Percentiles rank a stretch among this genome's conserved stretches.
Conservation (phyloP, 1,284 basidiomycete genomes). For the Irpex rosettiformis region DNA sequence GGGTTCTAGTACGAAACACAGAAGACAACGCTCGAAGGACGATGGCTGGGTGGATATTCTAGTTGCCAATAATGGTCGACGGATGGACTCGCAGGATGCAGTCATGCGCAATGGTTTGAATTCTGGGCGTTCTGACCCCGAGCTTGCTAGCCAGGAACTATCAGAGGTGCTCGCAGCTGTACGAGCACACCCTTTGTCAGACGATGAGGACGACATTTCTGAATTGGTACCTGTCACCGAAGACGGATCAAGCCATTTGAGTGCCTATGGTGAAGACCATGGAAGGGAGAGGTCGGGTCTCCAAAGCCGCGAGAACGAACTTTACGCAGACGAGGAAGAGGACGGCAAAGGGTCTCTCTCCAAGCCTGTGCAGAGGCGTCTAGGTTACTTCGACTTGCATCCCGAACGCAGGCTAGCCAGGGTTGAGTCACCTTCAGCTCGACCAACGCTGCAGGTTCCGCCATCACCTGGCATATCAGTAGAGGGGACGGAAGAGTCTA, state of each 20-base stretch:
- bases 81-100: slow-evolving; percentile 60
- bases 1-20: slow-evolving; percentile 37
- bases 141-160: slow-evolving; percentile 67
- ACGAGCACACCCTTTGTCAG: slow-evolving; percentile 48
- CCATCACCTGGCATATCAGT: slow-evolving; percentile 25
- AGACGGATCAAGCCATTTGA: slow-evolving; percentile 9
- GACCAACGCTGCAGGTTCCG: not conserved
- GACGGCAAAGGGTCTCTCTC: slow-evolving; percentile 29
- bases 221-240: slow-evolving; percentile 33
- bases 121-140: slow-evolving; percentile 55
- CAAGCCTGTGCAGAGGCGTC: slow-evolving; percentile 25
- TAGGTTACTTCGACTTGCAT: slow-evolving; percentile 73
- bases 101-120: slow-evolving; percentile 35
- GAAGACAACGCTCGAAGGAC: slow-evolving; percentile 53
- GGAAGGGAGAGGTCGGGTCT: slow-evolving; percentile 12
- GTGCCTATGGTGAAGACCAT: slow-evolving; percentile 22
- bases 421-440: not conserved
- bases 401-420: slow-evolving; percentile 39
- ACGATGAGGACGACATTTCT: slow-evolving; percentile 40
- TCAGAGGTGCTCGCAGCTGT: slow-evolving; percentile 66
- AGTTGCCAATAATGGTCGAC: slow-evolving; percentile 59
- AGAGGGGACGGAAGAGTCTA: slow-evolving; percentile 25
- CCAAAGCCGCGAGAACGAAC: slow-evolving; percentile 15
- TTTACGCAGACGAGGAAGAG: slow-evolving; percentile 23
- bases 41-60: slow-evolving; percentile 86